Evolutionary conservation across 306 rosid genomes (phyloP), one percentile per base, ranked within the genome.

Genomic region (Medicago lupulina): DNA sequence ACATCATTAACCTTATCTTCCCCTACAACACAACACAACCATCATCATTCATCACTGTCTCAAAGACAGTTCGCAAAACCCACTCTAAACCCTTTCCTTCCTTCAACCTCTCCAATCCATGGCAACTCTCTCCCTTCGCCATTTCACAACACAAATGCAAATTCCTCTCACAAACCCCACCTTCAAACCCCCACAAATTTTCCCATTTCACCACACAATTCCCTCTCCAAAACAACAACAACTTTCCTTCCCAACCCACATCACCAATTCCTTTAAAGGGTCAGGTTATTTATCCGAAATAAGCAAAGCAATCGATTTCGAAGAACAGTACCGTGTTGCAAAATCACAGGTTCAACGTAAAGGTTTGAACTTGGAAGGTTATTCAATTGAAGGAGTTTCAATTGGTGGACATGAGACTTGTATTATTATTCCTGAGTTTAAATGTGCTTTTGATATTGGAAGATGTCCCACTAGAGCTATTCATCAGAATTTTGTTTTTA

Each of bases 361-460:
- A 76, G 97, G 96, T 57, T 67, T 90, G 69, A 91, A 87, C 60
- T 82, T 95, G 80, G 98, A 92, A 73, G 98, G 98, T 41, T 85
- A 70, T 60, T 23, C 88, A 8, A 87, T 95, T 31, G 97, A 95
- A 75, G 98, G 98, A 0, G 18, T 87, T 43, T 95, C 98, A 4
- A 81, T 95, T 77, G 98, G 98, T 8, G 97, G 98, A 17, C 96
- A 95, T 43, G 97, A 95, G 86, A 95, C 97, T 0, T 95, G 98
- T 82, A 76, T 95, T 21, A 87, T 95, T 13, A 76, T 95, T 54
- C 98, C 97, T 0, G 97, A 95, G 44, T 95, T 95, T 57, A 95
- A 95, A 73, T 92, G 93, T 43, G 82, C 96, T n/a, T 95, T 95
- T 62, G 98, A 95, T 76, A 95, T 92, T 40, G 97, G 98, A 23